These are phyloP conservation scores for Volvox reticuliferus DNA, from an alignment of 139 green algal genomes.

Conservation along the genomic window DNA sequence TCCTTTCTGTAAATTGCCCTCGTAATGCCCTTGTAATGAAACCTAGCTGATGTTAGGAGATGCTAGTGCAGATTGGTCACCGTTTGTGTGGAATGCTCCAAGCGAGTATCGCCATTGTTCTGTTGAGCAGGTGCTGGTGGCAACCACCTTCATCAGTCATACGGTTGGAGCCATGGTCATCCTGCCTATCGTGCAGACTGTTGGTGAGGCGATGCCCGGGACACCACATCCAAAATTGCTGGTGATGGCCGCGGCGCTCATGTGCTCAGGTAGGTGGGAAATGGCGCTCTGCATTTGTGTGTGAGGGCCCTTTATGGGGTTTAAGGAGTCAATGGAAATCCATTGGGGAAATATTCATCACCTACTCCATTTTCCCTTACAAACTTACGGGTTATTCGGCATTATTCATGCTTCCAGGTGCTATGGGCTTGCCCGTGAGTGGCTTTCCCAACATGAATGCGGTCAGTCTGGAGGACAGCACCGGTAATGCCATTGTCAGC, in stretches of 20 bases:
- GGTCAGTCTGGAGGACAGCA: conserved; percentile 71
- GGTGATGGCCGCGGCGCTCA: conserved; percentile 81
- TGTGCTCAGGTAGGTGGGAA: conserved; percentile 69
- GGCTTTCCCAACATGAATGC: conserved; percentile 89
- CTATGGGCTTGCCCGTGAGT: conserved; percentile 81
- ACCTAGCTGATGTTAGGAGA: no score
- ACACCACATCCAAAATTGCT: conserved; percentile 72
- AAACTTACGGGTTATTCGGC: no score
- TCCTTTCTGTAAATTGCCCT: no score
- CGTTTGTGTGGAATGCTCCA: no score
- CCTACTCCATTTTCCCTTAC: no score
- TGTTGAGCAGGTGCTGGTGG: conserved; percentile 65
- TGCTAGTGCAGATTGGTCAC: no score
- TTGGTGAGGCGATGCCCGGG: conserved; percentile 70
- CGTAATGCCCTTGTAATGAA: no score
- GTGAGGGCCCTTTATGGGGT: no score
- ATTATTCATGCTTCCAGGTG: conserved; percentile 59
- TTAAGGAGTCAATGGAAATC: no score
- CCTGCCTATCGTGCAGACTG: conserved; percentile 79
- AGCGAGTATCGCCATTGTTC: no score
- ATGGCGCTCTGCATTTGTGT: no score
- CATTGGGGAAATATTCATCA: no score
- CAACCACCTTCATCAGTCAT: conserved; percentile 80
- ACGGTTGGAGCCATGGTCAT: conserved; percentile 88
- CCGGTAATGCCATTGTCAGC: conserved; percentile 67